A percentile compares a stretch with the other conserved stretches of the same genome.
Evolutionary conservation across 208 protist genomes (phyloP).

Genomic region (Trypanosoma grayi): DNA sequence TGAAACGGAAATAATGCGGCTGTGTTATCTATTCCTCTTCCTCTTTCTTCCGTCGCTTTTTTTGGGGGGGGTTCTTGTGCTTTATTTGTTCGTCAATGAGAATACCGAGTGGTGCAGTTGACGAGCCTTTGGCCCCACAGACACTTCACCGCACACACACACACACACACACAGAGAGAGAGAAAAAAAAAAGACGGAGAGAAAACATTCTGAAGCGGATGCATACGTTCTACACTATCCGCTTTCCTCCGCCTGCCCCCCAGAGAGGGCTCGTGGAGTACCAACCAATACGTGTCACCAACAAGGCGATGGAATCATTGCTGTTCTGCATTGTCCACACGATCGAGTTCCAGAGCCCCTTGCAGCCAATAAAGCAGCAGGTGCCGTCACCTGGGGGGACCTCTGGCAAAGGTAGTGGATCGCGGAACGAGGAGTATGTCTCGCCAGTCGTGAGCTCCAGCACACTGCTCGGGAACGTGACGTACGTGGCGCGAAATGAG

Average conservation of each 20-base stretch:
- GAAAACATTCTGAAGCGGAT: too few species aligned
- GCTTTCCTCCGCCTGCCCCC: conserved; percentile 21
- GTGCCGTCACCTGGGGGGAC: not conserved
- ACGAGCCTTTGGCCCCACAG: too few species aligned
- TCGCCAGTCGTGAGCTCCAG: conserved; percentile 24
- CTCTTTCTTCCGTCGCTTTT: too few species aligned
- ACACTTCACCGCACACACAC: not conserved
- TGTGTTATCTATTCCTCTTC: not conserved
- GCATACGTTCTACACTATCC: conserved; percentile 34
- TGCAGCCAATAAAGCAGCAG: conserved; percentile 22
- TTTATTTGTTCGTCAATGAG: too few species aligned
- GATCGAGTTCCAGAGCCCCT: conserved; percentile 69
- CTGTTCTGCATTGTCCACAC: conserved; percentile 68
- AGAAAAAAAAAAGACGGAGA: too few species aligned
- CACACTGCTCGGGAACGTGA: conserved; percentile 28
- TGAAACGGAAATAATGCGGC: not conserved
- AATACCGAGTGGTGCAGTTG: too few species aligned
- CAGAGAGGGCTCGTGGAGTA: conserved; percentile 13
- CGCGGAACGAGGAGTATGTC: conserved; percentile 19
- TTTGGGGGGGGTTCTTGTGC: too few species aligned
- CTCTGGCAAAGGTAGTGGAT: not conserved
- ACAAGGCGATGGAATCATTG: conserved; percentile 55
- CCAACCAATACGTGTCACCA: conserved; percentile 57
- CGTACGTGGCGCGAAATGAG: conserved; percentile 23
- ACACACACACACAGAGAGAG: not conserved